A percentile compares a stretch with the other conserved stretches of the same genome.
These are phyloP conservation scores for Fraxinus xanthoxyloides DNA, from an alignment of 305 asterid species.

Conservation along the genomic window DNA sequence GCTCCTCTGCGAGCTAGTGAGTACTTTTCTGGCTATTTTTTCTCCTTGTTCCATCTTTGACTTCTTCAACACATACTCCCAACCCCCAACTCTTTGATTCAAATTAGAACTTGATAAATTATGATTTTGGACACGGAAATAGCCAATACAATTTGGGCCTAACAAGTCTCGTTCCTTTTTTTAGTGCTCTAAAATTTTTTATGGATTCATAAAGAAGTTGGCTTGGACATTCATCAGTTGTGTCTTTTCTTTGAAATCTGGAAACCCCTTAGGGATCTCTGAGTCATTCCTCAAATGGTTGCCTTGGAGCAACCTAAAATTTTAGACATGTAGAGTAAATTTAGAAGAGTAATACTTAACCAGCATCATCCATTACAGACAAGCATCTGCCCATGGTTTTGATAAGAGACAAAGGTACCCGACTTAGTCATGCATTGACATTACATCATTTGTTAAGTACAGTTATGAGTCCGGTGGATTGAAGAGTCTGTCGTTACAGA, in stretches of 20 bases:
- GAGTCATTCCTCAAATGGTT: not conserved
- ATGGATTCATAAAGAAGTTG: not conserved
- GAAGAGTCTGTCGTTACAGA: slow-evolving; percentile 32
- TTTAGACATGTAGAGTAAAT: not conserved
- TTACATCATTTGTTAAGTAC: slow-evolving; percentile 26
- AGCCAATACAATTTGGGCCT: no score
- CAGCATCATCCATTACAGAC: not conserved
- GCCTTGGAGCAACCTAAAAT: not conserved
- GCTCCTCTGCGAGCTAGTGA: no score
- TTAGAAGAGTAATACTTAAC: slow-evolving; percentile 15
- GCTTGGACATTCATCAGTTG: not conserved
- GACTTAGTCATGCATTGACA: slow-evolving; percentile 28
- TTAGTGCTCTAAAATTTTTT: not conserved
- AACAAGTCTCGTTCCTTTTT: no score
- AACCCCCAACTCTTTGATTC: no score
- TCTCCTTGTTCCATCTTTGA: no score
- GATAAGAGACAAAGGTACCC: slow-evolving; percentile 25
- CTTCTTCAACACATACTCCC: no score
- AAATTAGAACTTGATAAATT: no score
- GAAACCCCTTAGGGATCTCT: not conserved
- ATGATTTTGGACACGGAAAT: no score
- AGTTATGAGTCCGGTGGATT: slow-evolving; percentile 26
- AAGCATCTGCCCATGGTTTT: slow-evolving; percentile 28
- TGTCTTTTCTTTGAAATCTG: not conserved
- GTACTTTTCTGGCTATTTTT: no score